Evolutionary conservation across 1,139 yeast genomes (phyloP).

Genomic region (Sugiyamaella pinicola): DNA sequence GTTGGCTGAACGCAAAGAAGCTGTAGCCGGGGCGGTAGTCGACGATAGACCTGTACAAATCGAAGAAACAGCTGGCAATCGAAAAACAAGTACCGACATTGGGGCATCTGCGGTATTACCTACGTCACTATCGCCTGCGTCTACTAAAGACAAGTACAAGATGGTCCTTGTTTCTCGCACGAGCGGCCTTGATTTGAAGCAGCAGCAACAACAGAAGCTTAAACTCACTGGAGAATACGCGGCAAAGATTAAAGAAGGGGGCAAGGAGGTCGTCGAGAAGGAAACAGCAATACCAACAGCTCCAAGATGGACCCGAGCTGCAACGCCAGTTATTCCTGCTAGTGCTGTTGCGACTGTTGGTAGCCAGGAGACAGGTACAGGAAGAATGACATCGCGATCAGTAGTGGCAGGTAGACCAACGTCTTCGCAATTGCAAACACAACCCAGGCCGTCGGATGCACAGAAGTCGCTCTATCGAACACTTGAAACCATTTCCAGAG

Average conservation of each 20-base stretch:
- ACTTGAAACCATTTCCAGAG: neutral
- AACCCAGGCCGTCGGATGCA: neutral
- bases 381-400: neutral
- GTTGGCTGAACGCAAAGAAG: conserved; percentile 16
- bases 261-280: neutral
- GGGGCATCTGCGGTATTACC: conserved; percentile 75
- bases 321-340: neutral
- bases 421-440: neutral
- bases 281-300: neutral
- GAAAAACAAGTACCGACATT: conserved; percentile 61
- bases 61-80: neutral
- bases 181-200: conserved; percentile 22
- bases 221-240: conserved; percentile 10
- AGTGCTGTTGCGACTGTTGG: neutral
- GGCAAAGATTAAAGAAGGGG: conserved; percentile 1
- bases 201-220: conserved; percentile 22
- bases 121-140: conserved; percentile 88
- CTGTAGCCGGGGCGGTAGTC: conserved; percentile 14
- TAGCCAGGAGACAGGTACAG: neutral
- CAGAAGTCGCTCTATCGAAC: conserved; percentile 4
- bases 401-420: neutral
- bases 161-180: conserved; percentile 46
- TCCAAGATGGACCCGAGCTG: conserved; percentile 16
- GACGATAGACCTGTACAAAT: conserved; percentile 50
- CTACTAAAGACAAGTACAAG: conserved; percentile 83